Conservation (phyloP, 108 stramenopile genomes). For the Skeletonema costatum region DNA sequence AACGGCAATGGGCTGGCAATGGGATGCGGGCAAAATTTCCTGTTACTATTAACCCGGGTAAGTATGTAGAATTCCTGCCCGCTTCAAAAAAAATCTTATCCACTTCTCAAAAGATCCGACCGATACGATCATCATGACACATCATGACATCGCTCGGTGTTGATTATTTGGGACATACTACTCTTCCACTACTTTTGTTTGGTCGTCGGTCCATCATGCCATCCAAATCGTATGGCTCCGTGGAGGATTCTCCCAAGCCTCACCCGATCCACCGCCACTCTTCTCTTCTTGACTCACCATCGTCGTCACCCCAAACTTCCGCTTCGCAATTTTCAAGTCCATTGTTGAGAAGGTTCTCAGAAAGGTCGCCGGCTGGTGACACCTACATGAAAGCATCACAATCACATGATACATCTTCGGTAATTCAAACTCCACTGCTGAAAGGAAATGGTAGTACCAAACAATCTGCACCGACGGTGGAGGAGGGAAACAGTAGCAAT, state of each 20-base stretch:
- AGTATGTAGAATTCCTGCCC: no score
- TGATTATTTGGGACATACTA: no score
- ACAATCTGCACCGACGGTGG: not conserved
- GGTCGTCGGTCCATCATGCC: not conserved
- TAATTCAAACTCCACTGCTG: not conserved
- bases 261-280: not conserved
- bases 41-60: no score
- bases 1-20: no score
- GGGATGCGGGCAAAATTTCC: no score
- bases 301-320: not conserved
- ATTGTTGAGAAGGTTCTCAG: conserved; percentile 9
- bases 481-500: not conserved
- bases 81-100: no score
- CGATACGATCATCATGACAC: no score
- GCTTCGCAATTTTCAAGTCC: conserved; percentile 15
- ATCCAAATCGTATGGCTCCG: not conserved
- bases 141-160: no score
- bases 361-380: not conserved
- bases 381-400: not conserved
- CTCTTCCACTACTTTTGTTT: no score
- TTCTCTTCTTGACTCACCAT: conserved; percentile 9
- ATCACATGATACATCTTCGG: not conserved
- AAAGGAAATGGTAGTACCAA: not conserved
- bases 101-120: no score
- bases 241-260: not conserved